Evolutionary conservation across 169 alveolate genomes (phyloP).

Genomic region (Babesia bigemina): DNA sequence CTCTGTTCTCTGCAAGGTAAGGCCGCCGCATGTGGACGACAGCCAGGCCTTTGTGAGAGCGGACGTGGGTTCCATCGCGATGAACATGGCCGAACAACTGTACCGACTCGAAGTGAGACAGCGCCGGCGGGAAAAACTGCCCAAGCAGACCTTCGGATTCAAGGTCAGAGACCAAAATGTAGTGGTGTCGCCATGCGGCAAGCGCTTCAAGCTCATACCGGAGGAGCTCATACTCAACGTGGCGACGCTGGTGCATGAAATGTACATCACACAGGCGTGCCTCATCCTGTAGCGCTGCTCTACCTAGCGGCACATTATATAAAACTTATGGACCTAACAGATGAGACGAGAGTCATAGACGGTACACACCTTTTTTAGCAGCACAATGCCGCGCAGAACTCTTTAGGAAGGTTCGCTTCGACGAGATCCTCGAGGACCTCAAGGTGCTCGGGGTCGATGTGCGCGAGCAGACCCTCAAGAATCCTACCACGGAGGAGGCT

Average conservation of each 20-base stretch:
- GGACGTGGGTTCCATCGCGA: conserved; percentile 63
- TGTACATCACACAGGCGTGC: conserved; percentile 66
- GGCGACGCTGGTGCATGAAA: conserved; percentile 64
- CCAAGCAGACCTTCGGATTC: conserved; percentile 63
- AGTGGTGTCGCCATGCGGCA: conserved; percentile 50
- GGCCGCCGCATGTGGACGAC: conserved; percentile 42
- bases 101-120: conserved; percentile 63
- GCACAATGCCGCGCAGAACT: conserved; percentile 24
- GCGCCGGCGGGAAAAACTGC: conserved; percentile 54
- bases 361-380: conserved; percentile 10
- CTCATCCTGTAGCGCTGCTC: conserved; percentile 26
- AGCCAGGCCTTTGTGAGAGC: conserved; percentile 1
- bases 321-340: conserved; percentile 34
- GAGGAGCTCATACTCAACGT: conserved; percentile 68
- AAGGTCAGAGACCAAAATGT: conserved; percentile 1
- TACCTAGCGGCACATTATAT: background rate
- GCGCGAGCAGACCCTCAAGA: conserved; percentile 49
- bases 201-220: conserved; percentile 41
- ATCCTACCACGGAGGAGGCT: conserved; percentile 63
- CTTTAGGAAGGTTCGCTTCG: conserved; percentile 59
- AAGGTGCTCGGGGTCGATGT: conserved; percentile 67
- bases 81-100: conserved; percentile 68
- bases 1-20: conserved; percentile 52
- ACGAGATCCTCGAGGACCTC: conserved; percentile 67
- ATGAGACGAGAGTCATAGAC: conserved; percentile 30